Evolutionary conservation across 345 rosid species (phyloP).

Genomic region (Draba incana): DNA sequence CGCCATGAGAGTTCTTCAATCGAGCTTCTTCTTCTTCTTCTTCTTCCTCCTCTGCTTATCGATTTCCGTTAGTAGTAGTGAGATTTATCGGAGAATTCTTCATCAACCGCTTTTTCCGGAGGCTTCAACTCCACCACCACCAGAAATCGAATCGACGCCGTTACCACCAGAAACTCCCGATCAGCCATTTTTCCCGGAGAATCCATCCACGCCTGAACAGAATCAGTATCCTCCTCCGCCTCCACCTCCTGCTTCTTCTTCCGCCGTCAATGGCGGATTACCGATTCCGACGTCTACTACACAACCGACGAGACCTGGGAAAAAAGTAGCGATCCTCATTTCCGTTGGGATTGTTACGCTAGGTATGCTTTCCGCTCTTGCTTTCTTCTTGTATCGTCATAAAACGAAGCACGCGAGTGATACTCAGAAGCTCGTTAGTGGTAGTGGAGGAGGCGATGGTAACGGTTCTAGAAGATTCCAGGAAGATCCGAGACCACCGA

Average conservation of each 20-base stretch:
- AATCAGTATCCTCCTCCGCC: slow-evolving; percentile 55
- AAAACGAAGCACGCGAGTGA: slow-evolving; percentile 61
- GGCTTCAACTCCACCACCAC: slow-evolving; percentile 57
- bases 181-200: slow-evolving; percentile 93
- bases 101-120: slow-evolving; percentile 91
- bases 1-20: slow-evolving; percentile 60
- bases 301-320: slow-evolving; percentile 74
- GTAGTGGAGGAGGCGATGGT: slow-evolving; percentile 37
- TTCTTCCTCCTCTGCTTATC: slow-evolving; percentile 1
- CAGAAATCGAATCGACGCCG: slow-evolving; percentile 45
- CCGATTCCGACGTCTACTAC: slow-evolving; percentile 72
- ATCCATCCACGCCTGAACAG: slow-evolving; percentile 64
- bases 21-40: slow-evolving; percentile 42
- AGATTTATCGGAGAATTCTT: slow-evolving; percentile 62
- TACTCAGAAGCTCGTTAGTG: slow-evolving; percentile 64
- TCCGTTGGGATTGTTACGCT: slow-evolving; percentile 93
- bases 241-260: slow-evolving; percentile 26
- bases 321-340: slow-evolving; percentile 77
- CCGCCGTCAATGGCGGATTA: slow-evolving; percentile 56
- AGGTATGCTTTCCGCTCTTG: slow-evolving; percentile 90
- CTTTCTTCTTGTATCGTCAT: slow-evolving; percentile 86
- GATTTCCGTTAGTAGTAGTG: slow-evolving; percentile 10
- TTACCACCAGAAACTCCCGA: slow-evolving; percentile 61
- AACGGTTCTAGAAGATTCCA: slow-evolving; percentile 49
- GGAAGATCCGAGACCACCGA: slow-evolving; percentile 62